Conservation (phyloP, 805 yeast species). For the Teunomyces gatunensis region DNA sequence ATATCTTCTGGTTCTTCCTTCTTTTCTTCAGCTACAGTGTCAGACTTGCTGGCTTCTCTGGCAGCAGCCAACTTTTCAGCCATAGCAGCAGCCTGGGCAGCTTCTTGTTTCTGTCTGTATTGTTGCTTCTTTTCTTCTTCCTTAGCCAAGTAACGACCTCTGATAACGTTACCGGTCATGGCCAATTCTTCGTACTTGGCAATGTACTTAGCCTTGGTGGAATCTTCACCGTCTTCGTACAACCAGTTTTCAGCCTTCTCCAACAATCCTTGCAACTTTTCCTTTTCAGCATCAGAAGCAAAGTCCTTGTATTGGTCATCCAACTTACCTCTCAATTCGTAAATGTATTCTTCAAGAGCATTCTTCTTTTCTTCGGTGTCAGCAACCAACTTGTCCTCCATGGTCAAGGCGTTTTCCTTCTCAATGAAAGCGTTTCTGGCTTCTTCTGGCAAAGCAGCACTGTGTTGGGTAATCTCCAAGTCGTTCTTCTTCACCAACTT, state of each 20-base stretch:
- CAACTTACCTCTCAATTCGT: conserved; percentile 93
- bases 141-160: conserved; percentile 91
- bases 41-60: conserved; percentile 50
- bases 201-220: conserved; percentile 93
- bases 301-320: conserved; percentile 87
- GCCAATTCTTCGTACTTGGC: conserved; percentile 98
- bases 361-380: conserved; percentile 99
- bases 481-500: conserved; percentile 90
- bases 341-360: conserved; percentile 97
- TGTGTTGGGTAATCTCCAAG: conserved; percentile 57
- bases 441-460: conserved; percentile 54
- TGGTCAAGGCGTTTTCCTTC: conserved; percentile 77
- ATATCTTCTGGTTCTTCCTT: conserved; percentile 25
- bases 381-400: conserved; percentile 93
- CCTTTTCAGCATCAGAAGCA: conserved; percentile 89
- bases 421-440: conserved; percentile 65
- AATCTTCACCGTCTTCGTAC: conserved; percentile 95
- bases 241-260: conserved; percentile 95
- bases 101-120: conserved; percentile 80
- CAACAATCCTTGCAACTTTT: conserved; percentile 67
- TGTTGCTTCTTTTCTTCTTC: conserved; percentile 95
- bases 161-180: conserved; percentile 88
- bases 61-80: conserved; percentile 82
- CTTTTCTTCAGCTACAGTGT: conserved; percentile 14
- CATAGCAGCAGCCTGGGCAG: conserved; percentile 76